Evolutionary conservation across 1,139 yeast genomes (phyloP), one percentile per base, ranked within the genome.

Genomic region (Zhuliangozyma parablackwelliae): DNA sequence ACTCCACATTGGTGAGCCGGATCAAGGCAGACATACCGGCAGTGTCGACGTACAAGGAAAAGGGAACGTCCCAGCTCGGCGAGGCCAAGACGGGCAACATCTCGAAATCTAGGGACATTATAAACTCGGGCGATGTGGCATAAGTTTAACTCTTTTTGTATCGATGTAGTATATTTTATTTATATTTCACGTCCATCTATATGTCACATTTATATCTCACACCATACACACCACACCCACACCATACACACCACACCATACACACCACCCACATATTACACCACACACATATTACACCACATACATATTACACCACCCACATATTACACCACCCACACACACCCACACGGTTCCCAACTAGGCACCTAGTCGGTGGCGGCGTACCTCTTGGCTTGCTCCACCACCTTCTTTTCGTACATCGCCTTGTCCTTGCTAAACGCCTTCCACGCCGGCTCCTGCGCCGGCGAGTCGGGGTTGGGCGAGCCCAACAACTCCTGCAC

Each of bases 21-120:
- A 85, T 92, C 39, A 88, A 89, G 49, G 97, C 97, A 0, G 89
- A 92, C 57, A 92, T 92, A 39, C 97, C 98, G 2, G 98, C 98
- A 0, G 99, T 92, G 7, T 82, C 94, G 52, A 92, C 99, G 0
- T 92, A 90, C 59, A 87, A 95, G 51, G 96, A 88, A 53, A 90
- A 82, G 65, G 98, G 97, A 5, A 84, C 94, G 0, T 79, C 87
- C 23, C 85, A 81, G 50, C 69, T 84, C 43, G 94, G 94, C 7
- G 92, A 83, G 43, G 48, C 58, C 35, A 57, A 45, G 6, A 44
- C 53, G 24, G 62, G 61, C 10, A 43, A 47, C 23, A 44, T 51
- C 11, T 53, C 63, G 30, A 65, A 63, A 42, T 66, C 73, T 45
- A 58, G 75, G 48, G 75, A 70, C 50, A 47, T 70, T 36, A 66